Percentiles rank a stretch among this genome's conserved stretches.
phyloP scores from a whole-genome alignment of 305 asterid genomes.

The Fraxinus albicans region DNA sequence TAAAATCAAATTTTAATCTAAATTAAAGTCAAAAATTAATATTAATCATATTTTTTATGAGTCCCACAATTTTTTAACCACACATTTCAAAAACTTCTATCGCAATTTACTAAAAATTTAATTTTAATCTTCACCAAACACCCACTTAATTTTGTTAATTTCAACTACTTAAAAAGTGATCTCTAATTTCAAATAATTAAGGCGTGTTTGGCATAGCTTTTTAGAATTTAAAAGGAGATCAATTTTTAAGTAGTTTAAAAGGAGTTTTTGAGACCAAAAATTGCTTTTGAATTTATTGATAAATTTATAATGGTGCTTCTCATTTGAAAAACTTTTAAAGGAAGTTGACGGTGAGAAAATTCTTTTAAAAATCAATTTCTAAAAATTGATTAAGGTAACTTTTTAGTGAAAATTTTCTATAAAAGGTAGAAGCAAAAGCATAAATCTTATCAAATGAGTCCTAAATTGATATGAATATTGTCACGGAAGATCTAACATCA shows the following conservation, averaged over 20 bases:
- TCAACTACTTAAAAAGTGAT: neutral
- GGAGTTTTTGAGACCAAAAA: neutral
- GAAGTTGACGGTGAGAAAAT: neutral
- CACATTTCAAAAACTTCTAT: too few relatives aligned
- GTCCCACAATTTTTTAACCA: too few relatives aligned
- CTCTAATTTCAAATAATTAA: neutral
- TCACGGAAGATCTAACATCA: neutral
- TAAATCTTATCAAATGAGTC: neutral
- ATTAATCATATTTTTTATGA: too few relatives aligned
- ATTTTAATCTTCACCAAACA: too few relatives aligned
- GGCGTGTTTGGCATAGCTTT: neutral
- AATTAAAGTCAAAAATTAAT: too few relatives aligned
- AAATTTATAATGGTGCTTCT: neutral
- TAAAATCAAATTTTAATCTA: too few relatives aligned
- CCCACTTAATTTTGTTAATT: too few relatives aligned
- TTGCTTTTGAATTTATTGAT: neutral
- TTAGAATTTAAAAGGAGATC: neutral
- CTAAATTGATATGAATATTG: neutral
- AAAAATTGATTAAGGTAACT: neutral
- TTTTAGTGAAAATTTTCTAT: neutral
- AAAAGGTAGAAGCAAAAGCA: neutral
- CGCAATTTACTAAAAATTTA: too few relatives aligned
- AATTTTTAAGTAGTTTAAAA: neutral
- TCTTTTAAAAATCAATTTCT: neutral
- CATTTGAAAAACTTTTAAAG: neutral